Evolutionary conservation across 1,284 basidiomycete species (phyloP), one percentile per base, ranked within the genome.

Genomic region (Uromyces viciae-fabae): DNA sequence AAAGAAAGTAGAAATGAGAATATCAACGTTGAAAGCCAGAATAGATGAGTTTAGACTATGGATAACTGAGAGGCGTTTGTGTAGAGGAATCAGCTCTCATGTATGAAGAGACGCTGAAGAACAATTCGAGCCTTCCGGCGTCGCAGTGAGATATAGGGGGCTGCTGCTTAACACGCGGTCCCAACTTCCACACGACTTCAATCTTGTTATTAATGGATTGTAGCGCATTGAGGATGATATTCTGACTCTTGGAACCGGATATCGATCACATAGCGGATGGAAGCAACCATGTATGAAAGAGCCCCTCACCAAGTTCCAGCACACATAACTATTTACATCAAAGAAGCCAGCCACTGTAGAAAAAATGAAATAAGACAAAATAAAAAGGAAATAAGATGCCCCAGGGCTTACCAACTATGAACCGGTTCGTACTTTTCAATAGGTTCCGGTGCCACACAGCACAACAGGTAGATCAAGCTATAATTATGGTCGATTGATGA

Each of bases 1-100:
- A 66, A 42, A 66, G 62, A 66, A 66, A 66, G 62, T 66, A 42
- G 62, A 66, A 66, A 66, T 40, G 62, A 40, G 62, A 66, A 66
- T 66, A 66, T 66, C 62, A 66, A 66, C 62, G 33, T 66, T 66
- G 62, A 40, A 66, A 66, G 62, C 62, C 38, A 66, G 62, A 40
- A 66, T 66, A 66, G 62, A 40, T 40, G 62, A 40, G 43, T 40
- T 66, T 66, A 8, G 62, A 42, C 62, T 66, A 66, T 66, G 28
- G 38, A 66, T 8, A 66, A 42, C 43, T 22, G 62, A 42, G 62
- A 66, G 62, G 62, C 62, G 62, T 66, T 42, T 66, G 62, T 66
- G 62, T 36, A 66, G 62, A 66, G 43, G 62, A 66, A 66, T 42
- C 25, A 42, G 5, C 28, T 62, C 31, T 36, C 28, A 56, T 40